Conservation (phyloP, 192 early-diverging fungal species). For the Backusella liffmaniae region DNA sequence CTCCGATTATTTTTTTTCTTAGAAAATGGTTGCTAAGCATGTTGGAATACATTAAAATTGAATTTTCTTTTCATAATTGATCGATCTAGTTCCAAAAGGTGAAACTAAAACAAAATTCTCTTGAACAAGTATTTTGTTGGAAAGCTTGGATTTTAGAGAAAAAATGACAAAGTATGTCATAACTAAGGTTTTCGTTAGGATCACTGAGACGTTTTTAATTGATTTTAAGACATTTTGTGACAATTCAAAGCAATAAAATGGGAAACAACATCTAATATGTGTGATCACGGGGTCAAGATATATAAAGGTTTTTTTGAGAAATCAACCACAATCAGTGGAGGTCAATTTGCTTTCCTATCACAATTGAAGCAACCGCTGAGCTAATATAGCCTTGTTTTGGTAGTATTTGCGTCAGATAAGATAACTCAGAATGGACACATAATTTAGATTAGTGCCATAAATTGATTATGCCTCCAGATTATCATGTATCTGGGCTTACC, state of each 20-base stretch:
- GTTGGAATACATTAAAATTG: neutral
- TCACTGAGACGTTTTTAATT: slow-evolving; percentile 4
- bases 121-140: neutral
- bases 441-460: slow-evolving; percentile 21
- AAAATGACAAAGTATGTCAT: neutral
- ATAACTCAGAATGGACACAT: slow-evolving; percentile 15
- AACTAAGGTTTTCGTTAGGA: neutral
- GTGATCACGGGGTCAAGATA: slow-evolving; percentile 20
- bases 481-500: slow-evolving; percentile 4
- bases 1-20: neutral
- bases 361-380: neutral
- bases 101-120: neutral
- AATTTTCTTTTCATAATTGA: neutral
- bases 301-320: slow-evolving; percentile 16
- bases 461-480: neutral
- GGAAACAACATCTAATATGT: neutral
- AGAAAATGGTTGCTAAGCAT: neutral
- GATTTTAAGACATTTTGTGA: neutral
- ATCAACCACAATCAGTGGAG: slow-evolving; percentile 14
- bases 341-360: slow-evolving; percentile 18
- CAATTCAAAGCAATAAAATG: slow-evolving; percentile 16
- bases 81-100: neutral
- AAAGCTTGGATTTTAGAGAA: neutral
- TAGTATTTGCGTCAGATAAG: neutral
- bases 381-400: neutral